Evolutionary conservation across 768 basidiomycete species (phyloP).

Genomic region (Chlorophyllum brunneum): DNA sequence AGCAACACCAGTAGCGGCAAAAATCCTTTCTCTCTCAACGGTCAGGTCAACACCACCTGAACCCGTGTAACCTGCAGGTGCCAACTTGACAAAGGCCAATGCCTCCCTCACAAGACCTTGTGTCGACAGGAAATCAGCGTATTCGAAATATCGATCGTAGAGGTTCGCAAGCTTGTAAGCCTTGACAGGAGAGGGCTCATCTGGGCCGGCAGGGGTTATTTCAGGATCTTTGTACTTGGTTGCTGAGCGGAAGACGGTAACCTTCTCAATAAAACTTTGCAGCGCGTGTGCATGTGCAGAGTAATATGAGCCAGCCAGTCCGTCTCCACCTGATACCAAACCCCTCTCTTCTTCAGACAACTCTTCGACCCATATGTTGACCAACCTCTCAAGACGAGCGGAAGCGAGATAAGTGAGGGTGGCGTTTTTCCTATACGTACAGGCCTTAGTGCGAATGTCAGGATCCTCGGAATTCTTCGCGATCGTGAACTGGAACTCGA

Average conservation of each 20-base stretch:
- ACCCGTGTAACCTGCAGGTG: slow-evolving; percentile 75
- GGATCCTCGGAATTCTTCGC: slow-evolving; percentile 45
- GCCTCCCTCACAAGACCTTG: slow-evolving; percentile 91
- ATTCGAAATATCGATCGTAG: slow-evolving; percentile 95
- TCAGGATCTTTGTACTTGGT: slow-evolving; percentile 77
- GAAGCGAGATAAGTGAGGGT: slow-evolving; percentile 93
- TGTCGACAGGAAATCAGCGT: slow-evolving; percentile 85
- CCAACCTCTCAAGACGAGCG: slow-evolving; percentile 78
- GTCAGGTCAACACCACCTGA: slow-evolving; percentile 32
- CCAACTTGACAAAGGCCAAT: slow-evolving; percentile 71
- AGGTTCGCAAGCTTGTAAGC: slow-evolving; percentile 80
- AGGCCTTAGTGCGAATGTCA: slow-evolving; percentile 36
- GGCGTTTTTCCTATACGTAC: slow-evolving; percentile 76
- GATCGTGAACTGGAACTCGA: slow-evolving; percentile 80
- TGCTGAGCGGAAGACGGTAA: slow-evolving; percentile 88
- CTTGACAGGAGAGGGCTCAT: slow-evolving; percentile 41
- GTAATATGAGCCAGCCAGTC: slow-evolving; percentile 53
- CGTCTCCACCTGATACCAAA: slow-evolving; percentile 36
- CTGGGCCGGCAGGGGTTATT: slow-evolving; percentile 33
- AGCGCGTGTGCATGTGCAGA: slow-evolving; percentile 81
- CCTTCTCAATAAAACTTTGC: slow-evolving; percentile 95
- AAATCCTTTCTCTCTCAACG: slow-evolving; percentile 35
- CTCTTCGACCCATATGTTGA: slow-evolving; percentile 92
- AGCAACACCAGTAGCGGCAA: slow-evolving; percentile 27
- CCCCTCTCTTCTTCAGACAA: slow-evolving; percentile 77